These are phyloP conservation scores for Hippophae tibetana DNA, from an alignment of 306 rosid species.

Conservation along the genomic window DNA sequence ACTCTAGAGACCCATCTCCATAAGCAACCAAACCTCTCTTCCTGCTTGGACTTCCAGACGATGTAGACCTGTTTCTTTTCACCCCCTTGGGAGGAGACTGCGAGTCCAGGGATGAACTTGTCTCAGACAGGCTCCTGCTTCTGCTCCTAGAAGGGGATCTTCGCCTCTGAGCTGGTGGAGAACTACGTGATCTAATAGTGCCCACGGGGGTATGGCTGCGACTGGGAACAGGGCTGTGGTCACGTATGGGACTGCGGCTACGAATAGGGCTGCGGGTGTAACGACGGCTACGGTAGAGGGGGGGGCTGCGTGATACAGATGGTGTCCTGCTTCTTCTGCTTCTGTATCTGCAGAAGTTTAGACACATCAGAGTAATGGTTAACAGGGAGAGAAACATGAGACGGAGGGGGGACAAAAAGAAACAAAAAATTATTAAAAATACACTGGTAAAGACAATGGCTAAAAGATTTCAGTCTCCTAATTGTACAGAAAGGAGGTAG, in stretches of 20 bases:
- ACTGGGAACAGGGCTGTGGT: conserved; percentile 9
- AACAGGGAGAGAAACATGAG: no score
- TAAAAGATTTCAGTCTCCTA: no score
- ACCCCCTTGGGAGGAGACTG: conserved; percentile 47
- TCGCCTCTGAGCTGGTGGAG: conserved; percentile 43
- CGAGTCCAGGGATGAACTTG: conserved; percentile 51
- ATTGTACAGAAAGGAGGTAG: no score
- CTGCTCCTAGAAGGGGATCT: conserved; percentile 49
- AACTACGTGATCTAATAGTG: conserved; percentile 31
- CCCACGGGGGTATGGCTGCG: conserved; percentile 44
- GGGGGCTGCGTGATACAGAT: conserved; percentile 81
- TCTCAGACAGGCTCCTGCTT: conserved; percentile 53
- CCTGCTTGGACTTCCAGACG: conserved; percentile 56
- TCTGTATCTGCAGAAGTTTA: conserved; percentile 48
- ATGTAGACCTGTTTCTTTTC: conserved; percentile 44
- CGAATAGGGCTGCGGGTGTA: conserved; percentile 57
- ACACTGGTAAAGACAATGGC: no score
- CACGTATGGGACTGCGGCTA: conserved; percentile 24
- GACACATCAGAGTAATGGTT: neutral
- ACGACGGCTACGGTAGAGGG: conserved; percentile 50
- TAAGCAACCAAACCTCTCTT: conserved; percentile 85
- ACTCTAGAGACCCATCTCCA: conserved; percentile 58
- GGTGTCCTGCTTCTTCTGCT: conserved; percentile 79
- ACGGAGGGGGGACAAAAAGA: no score
- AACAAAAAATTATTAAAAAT: no score